Evolutionary conservation across 768 basidiomycete species (phyloP), one percentile per base, ranked within the genome.

Genomic region (Termitomyces sp.): DNA sequence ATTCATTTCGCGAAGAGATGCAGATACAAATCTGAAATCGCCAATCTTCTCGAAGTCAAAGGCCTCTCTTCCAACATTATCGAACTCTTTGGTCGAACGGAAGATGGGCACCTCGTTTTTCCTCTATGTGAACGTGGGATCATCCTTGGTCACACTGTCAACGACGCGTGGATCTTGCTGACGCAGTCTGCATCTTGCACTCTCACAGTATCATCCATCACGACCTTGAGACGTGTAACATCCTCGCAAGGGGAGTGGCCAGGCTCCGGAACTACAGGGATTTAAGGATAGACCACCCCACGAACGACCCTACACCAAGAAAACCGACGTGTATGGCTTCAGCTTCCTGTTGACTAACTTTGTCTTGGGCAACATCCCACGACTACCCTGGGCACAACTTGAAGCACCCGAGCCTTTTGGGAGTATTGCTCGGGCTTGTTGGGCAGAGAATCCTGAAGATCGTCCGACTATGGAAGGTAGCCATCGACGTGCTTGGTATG

Each of bases 291-390:
- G 47, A 14, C n/a, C 21, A 1, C 44, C 53, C 25, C n/a, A 21
- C 25, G 49, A 57, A 52, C 16, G 11, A 27, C 50, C 56, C 2
- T 53, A 40, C 16, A 52, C 43, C 10, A 38, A 53, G 45, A 23
- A 52, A 23, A 38, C 56, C 27, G 56, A 57, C 19, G 50, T 57
- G 42, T 57, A 43, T 29, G n/a, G 37, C 29, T 57, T 57, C 16
- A 50, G 49, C 9, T 9, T 27, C 14, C 23, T 47, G 35, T 9
- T 57, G 19, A 53, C 32, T 14, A 3, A 29, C 27, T 19, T 57
- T 12, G 8, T 57, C 19, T 31, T 52, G 23, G 34, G 32, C 8
- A 44, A 37, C 12, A 17, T 31, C 11, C n/a, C 56, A 2, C 17
- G 29, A 5, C 31, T 21, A 1, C 8, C 19, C 9, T 50, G 49